Evolutionary conservation across 2,329 filamentous ascomycete species (phyloP), one percentile per base, ranked within the genome.

Genomic region (Juglanconis juglandina): DNA sequence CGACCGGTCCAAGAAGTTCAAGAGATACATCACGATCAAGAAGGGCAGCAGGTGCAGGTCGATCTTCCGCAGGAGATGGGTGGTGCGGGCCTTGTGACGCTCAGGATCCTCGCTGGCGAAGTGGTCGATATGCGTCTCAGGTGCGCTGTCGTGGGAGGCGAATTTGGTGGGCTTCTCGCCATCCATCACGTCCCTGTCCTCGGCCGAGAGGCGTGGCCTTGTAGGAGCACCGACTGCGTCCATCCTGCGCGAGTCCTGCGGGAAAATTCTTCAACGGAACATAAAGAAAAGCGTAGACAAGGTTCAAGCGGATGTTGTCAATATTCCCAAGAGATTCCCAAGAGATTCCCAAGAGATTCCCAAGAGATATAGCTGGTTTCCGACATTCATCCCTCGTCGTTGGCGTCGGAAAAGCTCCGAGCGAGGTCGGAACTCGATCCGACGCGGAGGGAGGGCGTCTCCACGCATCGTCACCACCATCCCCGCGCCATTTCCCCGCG

Each of bases 1-100:
- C 7, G 61, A 70, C 3, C 80, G 75, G 65, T 84, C 82, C 14
- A 85, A 74, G 64, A 81, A 84, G 69, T 82, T 83, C 60, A 85
- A 73, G 1, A 84, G 74, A 65, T 84, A 85, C 73, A 85, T 81
- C 48, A 83, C 59, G n/a, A 81, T 72, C 2, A 85, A 72, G 58
- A 80, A 75, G 3, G 83, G 82, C 44, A 85, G 75, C 1, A 86
- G 71, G 32, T 77, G 77, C 2, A 74, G 24, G 63, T 86, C 83
- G 14, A 85, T 74, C 64, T 84, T 84, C 17, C 79, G 74, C 37
- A 84, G 67, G 3, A 80, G 66, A 54, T 65, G 70, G 49, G 58
- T 60, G 14, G 64, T 55, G 48, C 56, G 32, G 32, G 50, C 35
- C 3, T 50, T 48, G 35, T 53, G 57, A 58, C 59, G 55, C 30